These are phyloP conservation scores for Sclerotinia glacialis DNA, from an alignment of 2,329 filamentous ascomycete genomes.

Conservation along the genomic window DNA sequence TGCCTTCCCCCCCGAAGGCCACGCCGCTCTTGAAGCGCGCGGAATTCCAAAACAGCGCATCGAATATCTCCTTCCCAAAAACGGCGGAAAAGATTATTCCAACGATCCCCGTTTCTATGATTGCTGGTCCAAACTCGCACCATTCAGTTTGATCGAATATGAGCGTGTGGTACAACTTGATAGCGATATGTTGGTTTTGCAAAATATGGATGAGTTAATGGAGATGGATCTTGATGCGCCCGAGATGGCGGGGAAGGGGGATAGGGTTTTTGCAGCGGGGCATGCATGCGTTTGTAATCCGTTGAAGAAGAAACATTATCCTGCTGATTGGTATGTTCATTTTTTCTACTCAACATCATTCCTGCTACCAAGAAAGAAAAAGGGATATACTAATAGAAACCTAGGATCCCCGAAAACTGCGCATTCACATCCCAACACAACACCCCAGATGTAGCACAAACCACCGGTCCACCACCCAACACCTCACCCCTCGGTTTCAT, in stretches of 20 bases:
- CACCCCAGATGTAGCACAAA: conserved; percentile 49
- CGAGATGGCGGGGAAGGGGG: conserved; percentile 47
- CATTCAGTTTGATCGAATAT: conserved; percentile 75
- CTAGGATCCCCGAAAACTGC: conserved; percentile 52
- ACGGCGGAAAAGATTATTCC: conserved; percentile 60
- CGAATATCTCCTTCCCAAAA: conserved; percentile 67
- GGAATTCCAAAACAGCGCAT: conserved; percentile 68
- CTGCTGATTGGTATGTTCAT: conserved; percentile 59
- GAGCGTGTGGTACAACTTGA: conserved; percentile 79
- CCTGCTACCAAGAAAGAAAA: too few species aligned
- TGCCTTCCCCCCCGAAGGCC: conserved; percentile 66
- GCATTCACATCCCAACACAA: conserved; percentile 56
- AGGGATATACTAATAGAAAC: neutral
- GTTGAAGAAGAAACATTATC: conserved; percentile 74
- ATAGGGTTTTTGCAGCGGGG: conserved; percentile 73
- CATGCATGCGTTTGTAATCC: conserved; percentile 89
- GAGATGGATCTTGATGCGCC: conserved; percentile 67
- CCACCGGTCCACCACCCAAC: conserved; percentile 45
- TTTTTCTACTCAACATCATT: too few species aligned
- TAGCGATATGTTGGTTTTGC: conserved; percentile 79
- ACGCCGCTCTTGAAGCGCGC: conserved; percentile 65
- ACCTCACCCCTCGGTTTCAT: conserved; percentile 50
- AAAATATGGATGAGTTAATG: conserved; percentile 93
- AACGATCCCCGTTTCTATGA: conserved; percentile 84
- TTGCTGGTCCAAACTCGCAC: conserved; percentile 83